Evolutionary conservation across 768 basidiomycete genomes (phyloP).

Genomic region (Ramaria sp.): DNA sequence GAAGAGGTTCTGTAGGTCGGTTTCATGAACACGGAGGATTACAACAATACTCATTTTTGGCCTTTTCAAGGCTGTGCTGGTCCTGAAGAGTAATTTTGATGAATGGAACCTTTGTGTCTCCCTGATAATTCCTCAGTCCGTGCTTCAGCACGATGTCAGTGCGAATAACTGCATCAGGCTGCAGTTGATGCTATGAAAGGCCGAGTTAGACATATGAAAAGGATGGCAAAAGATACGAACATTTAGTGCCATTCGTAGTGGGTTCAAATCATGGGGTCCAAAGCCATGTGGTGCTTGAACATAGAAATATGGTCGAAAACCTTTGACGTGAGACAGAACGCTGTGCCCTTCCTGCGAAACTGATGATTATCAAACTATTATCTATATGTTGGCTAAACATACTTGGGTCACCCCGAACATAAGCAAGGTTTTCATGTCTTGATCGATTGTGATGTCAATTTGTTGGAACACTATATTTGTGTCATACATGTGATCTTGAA

Average conservation of each 20-base stretch:
- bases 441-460: too few relatives aligned
- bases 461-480: too few relatives aligned
- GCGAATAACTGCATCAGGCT: slow-evolving; percentile 9
- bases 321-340: slow-evolving; percentile 30
- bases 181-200: too few relatives aligned
- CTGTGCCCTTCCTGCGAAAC: slow-evolving; percentile 28
- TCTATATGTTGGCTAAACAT: too few relatives aligned
- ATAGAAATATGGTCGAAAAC: slow-evolving; percentile 36
- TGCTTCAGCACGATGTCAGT: slow-evolving; percentile 20
- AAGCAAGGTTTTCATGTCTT: too few relatives aligned
- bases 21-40: not conserved
- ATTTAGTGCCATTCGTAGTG: too few relatives aligned
- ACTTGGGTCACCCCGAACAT: too few relatives aligned
- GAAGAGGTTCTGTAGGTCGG: not conserved
- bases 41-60: too few relatives aligned
- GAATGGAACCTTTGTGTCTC: slow-evolving; percentile 30
- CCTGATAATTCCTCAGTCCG: slow-evolving; percentile 36
- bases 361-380: too few relatives aligned
- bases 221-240: too few relatives aligned
- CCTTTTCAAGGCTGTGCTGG: slow-evolving; percentile 18
- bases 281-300: slow-evolving; percentile 32
- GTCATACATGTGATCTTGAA: too few relatives aligned
- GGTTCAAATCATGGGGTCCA: slow-evolving; percentile 25
- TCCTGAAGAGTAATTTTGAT: slow-evolving; percentile 32
- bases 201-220: too few relatives aligned